A percentile compares a stretch with the other conserved stretches of the same genome.
Conservation (phyloP, 2,329 filamentous ascomycete species). For the Bipolaris victoriae region DNA sequence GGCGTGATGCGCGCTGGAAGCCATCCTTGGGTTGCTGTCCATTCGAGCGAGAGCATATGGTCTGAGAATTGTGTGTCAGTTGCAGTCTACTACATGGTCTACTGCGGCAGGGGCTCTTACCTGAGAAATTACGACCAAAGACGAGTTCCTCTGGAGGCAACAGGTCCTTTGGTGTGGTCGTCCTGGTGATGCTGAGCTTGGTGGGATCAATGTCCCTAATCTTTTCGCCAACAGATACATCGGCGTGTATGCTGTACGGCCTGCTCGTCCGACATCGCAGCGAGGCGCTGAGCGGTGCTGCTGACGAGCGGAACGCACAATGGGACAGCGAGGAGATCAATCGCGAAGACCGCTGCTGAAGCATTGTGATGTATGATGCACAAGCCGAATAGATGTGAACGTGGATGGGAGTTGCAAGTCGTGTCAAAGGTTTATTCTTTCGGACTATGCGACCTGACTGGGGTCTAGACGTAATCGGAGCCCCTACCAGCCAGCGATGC, state of each 20-base stretch:
- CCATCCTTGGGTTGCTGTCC: slow-evolving; percentile 87
- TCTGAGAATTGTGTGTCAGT: slow-evolving; percentile 61
- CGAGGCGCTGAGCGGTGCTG: slow-evolving; percentile 46
- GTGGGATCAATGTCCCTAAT: slow-evolving; percentile 76
- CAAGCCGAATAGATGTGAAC: slow-evolving; percentile 12
- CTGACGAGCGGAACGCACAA: slow-evolving; percentile 34
- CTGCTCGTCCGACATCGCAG: slow-evolving; percentile 54
- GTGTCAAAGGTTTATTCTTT: slow-evolving; percentile 17
- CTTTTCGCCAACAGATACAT: slow-evolving; percentile 57
- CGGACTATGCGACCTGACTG: slow-evolving; percentile 35
- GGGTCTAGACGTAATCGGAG: slow-evolving; percentile 17
- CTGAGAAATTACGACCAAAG: slow-evolving; percentile 90
- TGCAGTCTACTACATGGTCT: slow-evolving; percentile 3
- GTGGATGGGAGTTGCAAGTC: slow-evolving; percentile 19
- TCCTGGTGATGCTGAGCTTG: slow-evolving; percentile 76
- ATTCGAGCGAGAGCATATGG: slow-evolving; percentile 96
- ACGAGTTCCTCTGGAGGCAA: slow-evolving; percentile 80
- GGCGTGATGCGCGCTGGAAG: slow-evolving; percentile 80
- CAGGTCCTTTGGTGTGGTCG: slow-evolving; percentile 74
- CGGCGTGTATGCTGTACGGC: slow-evolving; percentile 58
- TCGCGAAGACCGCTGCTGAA: slow-evolving; percentile 45
- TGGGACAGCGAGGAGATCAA: slow-evolving; percentile 43
- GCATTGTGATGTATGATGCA: slow-evolving; percentile 37
- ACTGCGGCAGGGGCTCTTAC: slow-evolving; percentile 53
- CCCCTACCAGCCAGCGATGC: slow-evolving; percentile 17